Conservation (phyloP, 331 rosid species). For the Saraca asoca region DNA sequence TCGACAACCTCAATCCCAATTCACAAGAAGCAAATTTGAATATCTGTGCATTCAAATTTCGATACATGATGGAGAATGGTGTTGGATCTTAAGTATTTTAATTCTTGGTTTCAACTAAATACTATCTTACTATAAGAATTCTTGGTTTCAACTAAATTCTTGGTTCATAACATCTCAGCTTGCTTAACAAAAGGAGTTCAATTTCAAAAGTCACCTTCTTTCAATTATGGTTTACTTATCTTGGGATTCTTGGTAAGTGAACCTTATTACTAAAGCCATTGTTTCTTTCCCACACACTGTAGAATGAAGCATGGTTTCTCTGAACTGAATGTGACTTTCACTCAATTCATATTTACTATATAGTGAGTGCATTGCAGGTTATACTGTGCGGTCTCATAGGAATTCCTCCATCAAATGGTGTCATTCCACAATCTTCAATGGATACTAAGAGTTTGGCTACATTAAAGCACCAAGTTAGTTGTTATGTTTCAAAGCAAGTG, state of each 20-base stretch:
- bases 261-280: slow-evolving; percentile 22
- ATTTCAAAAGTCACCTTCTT: slow-evolving; percentile 76
- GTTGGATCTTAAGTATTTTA: too few relatives aligned
- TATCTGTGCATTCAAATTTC: too few relatives aligned
- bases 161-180: slow-evolving; percentile 91
- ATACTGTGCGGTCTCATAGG: slow-evolving; percentile 75
- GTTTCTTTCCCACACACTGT: slow-evolving; percentile 23
- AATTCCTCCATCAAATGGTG: slow-evolving; percentile 82
- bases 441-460: slow-evolving; percentile 79
- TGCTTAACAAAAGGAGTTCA: slow-evolving; percentile 82
- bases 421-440: slow-evolving; percentile 88
- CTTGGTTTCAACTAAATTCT: too few relatives aligned
- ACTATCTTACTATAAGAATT: too few relatives aligned
- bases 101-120: too few relatives aligned
- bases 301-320: slow-evolving; percentile 1
- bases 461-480: slow-evolving; percentile 67
- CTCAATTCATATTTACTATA: slow-evolving; percentile 2
- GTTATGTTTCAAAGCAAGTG: not conserved
- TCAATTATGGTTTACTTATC: slow-evolving; percentile 77
- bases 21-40: too few relatives aligned
- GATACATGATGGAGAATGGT: too few relatives aligned
- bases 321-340: slow-evolving; percentile 16
- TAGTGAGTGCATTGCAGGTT: slow-evolving; percentile 53
- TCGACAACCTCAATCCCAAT: too few relatives aligned
- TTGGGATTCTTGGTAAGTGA: slow-evolving; percentile 72